phyloP scores from a whole-genome alignment of 441 rosid species.

The Capsella rubella region DNA sequence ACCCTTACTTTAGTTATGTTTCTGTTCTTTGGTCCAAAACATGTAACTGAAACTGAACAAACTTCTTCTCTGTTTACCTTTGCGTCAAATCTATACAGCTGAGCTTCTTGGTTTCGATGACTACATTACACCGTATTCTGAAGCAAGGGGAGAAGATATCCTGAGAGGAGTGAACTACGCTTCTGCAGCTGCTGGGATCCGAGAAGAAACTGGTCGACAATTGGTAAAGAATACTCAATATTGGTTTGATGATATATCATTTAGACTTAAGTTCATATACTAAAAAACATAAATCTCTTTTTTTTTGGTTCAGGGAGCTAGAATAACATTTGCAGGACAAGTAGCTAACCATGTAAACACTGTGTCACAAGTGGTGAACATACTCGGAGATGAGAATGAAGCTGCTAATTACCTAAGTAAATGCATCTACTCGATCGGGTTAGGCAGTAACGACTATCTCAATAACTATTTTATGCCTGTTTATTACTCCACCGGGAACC shows the following conservation, averaged over 20 bases:
- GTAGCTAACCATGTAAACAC: constrained; percentile 72
- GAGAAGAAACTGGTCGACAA: constrained; percentile 52
- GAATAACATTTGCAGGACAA: constrained; percentile 80
- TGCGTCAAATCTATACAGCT: constrained; percentile 42
- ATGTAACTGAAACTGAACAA: not conserved
- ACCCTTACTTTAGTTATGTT: not conserved
- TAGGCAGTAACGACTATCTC: constrained; percentile 67
- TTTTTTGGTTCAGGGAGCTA: constrained; percentile 61
- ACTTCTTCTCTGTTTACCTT: constrained; percentile 1
- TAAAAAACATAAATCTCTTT: constrained; percentile 33
- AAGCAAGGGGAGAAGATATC: constrained; percentile 47
- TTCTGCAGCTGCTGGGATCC: constrained; percentile 69
- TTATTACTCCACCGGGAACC: constrained; percentile 56
- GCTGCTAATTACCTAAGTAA: constrained; percentile 49
- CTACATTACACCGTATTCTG: constrained; percentile 56
- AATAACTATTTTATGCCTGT: constrained; percentile 88
- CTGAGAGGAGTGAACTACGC: constrained; percentile 70
- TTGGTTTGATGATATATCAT: constrained; percentile 24
- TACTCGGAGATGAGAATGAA: constrained; percentile 64
- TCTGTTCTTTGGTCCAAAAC: not conserved
- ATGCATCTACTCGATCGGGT: constrained; percentile 57
- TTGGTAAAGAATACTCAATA: constrained; percentile 50
- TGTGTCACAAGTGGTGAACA: constrained; percentile 62
- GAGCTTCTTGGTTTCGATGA: constrained; percentile 59
- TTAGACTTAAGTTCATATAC: constrained; percentile 17